phyloP scores from a whole-genome alignment of 495 filamentous ascomycete genomes.

The Penicillium cinerascens region DNA sequence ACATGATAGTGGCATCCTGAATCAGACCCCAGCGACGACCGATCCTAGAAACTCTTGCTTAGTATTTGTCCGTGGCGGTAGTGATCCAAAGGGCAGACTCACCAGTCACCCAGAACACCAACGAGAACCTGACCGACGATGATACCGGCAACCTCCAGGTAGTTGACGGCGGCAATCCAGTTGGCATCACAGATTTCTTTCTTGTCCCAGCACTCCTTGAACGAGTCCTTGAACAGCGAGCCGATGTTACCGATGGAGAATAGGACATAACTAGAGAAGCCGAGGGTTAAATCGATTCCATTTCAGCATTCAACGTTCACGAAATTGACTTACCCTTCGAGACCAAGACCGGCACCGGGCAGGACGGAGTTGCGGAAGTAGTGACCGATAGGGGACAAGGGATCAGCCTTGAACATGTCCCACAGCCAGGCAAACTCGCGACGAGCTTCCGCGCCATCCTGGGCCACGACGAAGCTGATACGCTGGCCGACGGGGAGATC shows the following conservation, averaged over 20 bases:
- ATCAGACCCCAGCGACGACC: slow-evolving; percentile 88
- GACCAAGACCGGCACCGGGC: slow-evolving; percentile 78
- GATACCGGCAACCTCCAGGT: slow-evolving; percentile 82
- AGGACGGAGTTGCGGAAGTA: slow-evolving; percentile 82
- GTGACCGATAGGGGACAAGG: slow-evolving; percentile 69
- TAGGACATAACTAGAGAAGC: slow-evolving; percentile 59
- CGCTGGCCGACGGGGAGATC: slow-evolving; percentile 65
- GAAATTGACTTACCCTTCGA: slow-evolving; percentile 58
- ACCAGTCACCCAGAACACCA: slow-evolving; percentile 58
- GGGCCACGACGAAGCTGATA: slow-evolving; percentile 61
- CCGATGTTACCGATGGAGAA: slow-evolving; percentile 87
- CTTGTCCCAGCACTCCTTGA: slow-evolving; percentile 68
- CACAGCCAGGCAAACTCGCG: slow-evolving; percentile 60
- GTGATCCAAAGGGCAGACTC: slow-evolving; percentile 3
- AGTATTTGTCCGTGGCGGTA: neutral
- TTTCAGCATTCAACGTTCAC: neutral
- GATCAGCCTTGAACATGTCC: slow-evolving; percentile 73
- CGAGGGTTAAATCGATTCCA: neutral
- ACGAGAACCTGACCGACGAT: slow-evolving; percentile 79
- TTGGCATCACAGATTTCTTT: slow-evolving; percentile 60
- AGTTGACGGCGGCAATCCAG: slow-evolving; percentile 73
- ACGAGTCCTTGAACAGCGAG: slow-evolving; percentile 66
- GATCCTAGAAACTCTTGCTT: slow-evolving; percentile 43
- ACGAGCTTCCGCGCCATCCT: slow-evolving; percentile 60
- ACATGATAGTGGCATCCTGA: slow-evolving; percentile 87